A percentile compares a stretch with the other conserved stretches of the same genome.
Evolutionary conservation across 148 eudicot genomes (phyloP).

Genomic region (Persicaria tinctoria): DNA sequence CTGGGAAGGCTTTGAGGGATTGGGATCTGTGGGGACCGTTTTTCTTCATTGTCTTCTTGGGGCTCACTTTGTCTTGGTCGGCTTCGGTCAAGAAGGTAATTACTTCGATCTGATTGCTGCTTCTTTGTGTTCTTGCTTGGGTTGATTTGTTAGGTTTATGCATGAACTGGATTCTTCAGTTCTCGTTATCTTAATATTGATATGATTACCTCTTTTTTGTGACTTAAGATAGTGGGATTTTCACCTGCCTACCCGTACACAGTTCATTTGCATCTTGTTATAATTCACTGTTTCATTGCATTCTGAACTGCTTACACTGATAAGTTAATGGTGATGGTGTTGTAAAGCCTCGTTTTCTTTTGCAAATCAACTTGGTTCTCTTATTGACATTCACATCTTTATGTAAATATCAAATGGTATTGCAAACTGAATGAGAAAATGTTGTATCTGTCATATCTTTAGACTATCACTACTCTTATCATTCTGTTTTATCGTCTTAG

Average conservation of each 20-base stretch:
- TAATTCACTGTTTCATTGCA: neutral
- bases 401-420: no score
- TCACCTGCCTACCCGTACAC: neutral
- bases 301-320: neutral
- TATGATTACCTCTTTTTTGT: no score
- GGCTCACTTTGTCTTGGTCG: conserved; percentile 87
- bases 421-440: no score
- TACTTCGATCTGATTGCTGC: neutral
- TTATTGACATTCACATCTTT: neutral
- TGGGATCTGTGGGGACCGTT: conserved; percentile 99
- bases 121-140: neutral
- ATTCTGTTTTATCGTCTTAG: neutral
- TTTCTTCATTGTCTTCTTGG: conserved; percentile 91
- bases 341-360: neutral
- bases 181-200: neutral
- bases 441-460: no score
- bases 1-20: conserved; percentile 88
- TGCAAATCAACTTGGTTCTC: neutral
- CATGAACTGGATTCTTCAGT: neutral
- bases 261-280: no score
- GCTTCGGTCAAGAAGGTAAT: conserved; percentile 89
- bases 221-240: no score
- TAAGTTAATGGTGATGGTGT: neutral
- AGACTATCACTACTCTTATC: neutral
- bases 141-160: neutral